phyloP scores from a whole-genome alignment of 2,329 filamentous ascomycete species.

The Chrysoporthe cubensis region DNA sequence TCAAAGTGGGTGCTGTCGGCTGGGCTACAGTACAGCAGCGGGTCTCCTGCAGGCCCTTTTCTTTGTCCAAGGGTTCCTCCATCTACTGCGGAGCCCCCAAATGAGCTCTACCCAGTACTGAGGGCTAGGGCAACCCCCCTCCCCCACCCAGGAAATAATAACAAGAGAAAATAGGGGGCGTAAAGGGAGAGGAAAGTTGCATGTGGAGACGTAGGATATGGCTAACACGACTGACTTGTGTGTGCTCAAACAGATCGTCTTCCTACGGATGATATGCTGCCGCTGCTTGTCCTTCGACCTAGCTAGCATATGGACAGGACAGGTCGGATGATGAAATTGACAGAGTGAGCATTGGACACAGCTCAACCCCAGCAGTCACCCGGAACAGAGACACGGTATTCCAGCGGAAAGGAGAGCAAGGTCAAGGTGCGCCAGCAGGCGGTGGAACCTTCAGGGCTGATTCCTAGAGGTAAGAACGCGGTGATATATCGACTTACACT shows the following conservation, averaged over 20 bases:
- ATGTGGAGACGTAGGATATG: not conserved
- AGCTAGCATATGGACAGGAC: not conserved
- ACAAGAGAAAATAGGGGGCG: not conserved
- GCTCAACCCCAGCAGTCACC: not conserved
- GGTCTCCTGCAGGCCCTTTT: not conserved
- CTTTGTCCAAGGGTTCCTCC: not conserved
- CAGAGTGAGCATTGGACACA: not conserved
- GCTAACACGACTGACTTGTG: not conserved
- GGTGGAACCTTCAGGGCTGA: not conserved
- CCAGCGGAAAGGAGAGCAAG: no score
- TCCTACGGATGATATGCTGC: not conserved
- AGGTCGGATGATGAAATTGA: not conserved
- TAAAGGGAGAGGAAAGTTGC: not conserved
- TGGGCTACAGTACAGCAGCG: not conserved
- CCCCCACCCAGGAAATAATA: no score
- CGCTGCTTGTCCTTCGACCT: no score
- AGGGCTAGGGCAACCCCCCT: not conserved
- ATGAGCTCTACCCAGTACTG: not conserved
- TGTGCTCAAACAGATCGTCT: not conserved
- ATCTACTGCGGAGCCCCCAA: not conserved
- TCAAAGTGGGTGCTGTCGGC: conserved; percentile 1
- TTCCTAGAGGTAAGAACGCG: no score
- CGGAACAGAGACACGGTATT: not conserved
- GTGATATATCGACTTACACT: no score
- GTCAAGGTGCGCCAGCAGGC: not conserved